Base-by-base conservation (phyloP, 1,284 basidiomycete genomes). In the Ceratobasidium sp. region DNA sequence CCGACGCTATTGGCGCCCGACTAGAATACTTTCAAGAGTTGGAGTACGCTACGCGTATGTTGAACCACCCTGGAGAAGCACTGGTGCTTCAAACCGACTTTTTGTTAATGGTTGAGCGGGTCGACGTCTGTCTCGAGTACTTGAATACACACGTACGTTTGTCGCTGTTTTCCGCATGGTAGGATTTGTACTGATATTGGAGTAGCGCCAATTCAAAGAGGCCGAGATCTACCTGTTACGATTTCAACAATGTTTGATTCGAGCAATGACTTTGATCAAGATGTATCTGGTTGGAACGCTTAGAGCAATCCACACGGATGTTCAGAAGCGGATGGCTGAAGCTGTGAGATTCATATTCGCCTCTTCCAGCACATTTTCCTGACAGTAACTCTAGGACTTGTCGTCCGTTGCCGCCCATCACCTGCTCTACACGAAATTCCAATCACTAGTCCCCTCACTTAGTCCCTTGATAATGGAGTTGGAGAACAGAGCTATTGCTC, bases 201-300 rank as follows among this genome's bases (percentile, higher is more conserved):
- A 25, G 44, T 81, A 98, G 95, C 89, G 94, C 80, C 91, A 96
- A 82, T 98, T 92, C 85, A 89, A 89, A 80, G 96, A 98, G 85
- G 91, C 95, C 11, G 95, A 97, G 81, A 86, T 98, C 22, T 98
- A 97, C 82, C 86, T 97, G 9, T 87, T 98, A 25, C 91, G 96
- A 32, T 98, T 96, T 84, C 95, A 97, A 81, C 96, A 98, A 84
- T 98, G 96, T 83, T 91, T 98, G 89, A 97, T 95, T 0, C 90
- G 96, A 46, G 94, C 95, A 29, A 97, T 98, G 96, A 97, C 95
- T 0, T 87, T 98, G 68, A 95, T 98, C 85, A 96, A 94, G 82
- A 95, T 98, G 89, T 95, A 93, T 84, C 97, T 97, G 81, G 91
- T 96, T 29, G 92, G 92, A 3, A 91, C 93, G 1, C 86, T 98